phyloP scores from a whole-genome alignment of 1,284 basidiomycete species.

The Sanguinoderma infundibulare region DNA sequence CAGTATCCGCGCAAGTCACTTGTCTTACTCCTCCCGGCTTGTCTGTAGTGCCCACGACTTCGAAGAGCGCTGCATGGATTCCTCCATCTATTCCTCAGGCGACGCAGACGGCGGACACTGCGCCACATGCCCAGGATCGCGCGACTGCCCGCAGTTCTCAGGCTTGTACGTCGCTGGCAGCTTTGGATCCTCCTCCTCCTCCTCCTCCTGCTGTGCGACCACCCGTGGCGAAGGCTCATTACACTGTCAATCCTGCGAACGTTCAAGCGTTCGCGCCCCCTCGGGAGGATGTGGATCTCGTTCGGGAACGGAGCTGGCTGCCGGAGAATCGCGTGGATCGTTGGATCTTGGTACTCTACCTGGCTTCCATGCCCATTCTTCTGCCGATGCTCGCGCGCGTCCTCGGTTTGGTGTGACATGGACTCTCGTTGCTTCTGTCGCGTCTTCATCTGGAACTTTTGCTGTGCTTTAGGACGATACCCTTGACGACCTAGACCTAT shows the following conservation, averaged over 20 bases:
- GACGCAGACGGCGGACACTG: neutral
- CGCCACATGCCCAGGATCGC: neutral
- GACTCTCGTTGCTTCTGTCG: neutral
- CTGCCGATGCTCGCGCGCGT: neutral
- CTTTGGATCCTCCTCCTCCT: neutral
- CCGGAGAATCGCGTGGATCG: slow-evolving; percentile 1
- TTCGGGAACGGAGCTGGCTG: neutral
- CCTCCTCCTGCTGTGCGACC: neutral
- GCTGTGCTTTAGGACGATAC: neutral
- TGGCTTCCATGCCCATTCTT: slow-evolving; percentile 1
- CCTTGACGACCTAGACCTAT: neutral
- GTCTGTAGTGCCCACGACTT: neutral
- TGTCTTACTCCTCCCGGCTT: neutral
- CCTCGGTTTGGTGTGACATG: neutral
- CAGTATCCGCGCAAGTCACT: neutral
- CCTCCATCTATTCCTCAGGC: neutral
- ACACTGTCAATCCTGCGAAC: neutral
- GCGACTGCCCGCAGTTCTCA: neutral
- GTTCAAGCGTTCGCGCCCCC: neutral
- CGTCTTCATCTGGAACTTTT: neutral
- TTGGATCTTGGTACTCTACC: neutral
- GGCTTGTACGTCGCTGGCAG: too few relatives aligned
- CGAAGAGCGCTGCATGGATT: neutral
- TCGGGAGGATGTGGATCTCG: neutral
- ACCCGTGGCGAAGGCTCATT: neutral